Evolutionary conservation across 139 green algal species (phyloP).

Genomic region (Pleodorina starrii): DNA sequence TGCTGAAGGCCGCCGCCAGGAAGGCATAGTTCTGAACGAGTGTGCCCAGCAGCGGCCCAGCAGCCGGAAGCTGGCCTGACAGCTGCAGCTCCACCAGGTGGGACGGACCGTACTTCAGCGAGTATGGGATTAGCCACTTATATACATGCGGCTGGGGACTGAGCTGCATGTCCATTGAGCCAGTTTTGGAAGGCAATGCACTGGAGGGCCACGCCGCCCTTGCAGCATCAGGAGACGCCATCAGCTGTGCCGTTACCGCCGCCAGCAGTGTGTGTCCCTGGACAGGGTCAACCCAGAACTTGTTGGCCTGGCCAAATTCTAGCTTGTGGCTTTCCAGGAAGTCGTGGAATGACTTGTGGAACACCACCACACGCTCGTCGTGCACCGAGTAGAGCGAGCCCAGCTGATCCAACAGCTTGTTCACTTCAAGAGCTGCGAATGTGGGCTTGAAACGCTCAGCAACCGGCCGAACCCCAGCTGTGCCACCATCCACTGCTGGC

Average conservation of each 20-base stretch:
- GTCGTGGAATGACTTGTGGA: conserved; percentile 22
- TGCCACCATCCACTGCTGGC: no score
- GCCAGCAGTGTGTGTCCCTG: not conserved
- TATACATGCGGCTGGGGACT: not conserved
- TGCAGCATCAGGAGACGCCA: not conserved
- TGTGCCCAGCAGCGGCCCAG: not conserved
- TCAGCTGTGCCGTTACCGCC: not conserved
- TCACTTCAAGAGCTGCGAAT: not conserved
- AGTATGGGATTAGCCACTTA: no score
- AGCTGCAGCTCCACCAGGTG: not conserved
- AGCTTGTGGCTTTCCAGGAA: not conserved
- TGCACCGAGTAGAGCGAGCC: not conserved
- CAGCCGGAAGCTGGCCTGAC: not conserved
- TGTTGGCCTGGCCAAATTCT: not conserved
- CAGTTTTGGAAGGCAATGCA: not conserved
- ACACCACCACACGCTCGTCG: not conserved
- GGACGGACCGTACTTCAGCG: not conserved
- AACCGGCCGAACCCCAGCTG: no score
- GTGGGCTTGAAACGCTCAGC: not conserved
- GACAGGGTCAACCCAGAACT: not conserved
- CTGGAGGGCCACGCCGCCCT: not conserved
- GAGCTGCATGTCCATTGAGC: no score
- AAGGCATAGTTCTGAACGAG: not conserved
- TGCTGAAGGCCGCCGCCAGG: not conserved
- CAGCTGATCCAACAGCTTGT: not conserved